phyloP scores from a whole-genome alignment of 805 yeast genomes.

The Ogataea nitratoaversa region DNA sequence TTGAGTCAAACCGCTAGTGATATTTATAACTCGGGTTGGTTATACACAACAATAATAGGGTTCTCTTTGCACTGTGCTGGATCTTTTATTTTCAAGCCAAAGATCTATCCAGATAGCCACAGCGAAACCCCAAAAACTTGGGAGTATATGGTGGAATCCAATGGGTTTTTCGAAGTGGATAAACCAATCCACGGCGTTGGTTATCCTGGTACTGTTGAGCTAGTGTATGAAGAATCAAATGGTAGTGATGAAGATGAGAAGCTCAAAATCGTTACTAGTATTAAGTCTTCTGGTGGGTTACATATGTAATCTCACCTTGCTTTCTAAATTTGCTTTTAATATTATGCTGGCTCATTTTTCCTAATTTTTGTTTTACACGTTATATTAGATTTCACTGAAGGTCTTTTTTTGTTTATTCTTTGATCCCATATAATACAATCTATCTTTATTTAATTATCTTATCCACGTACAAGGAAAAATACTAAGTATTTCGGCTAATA shows the following conservation, averaged over 20 bases:
- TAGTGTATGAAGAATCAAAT: conserved; percentile 5
- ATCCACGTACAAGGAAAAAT: no score
- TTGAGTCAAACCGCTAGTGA: conserved; percentile 15
- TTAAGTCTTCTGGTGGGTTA: conserved; percentile 15
- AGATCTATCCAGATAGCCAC: conserved; percentile 18
- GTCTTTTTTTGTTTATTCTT: background rate
- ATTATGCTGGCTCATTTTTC: background rate
- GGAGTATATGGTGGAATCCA: conserved; percentile 18
- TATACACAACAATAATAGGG: conserved; percentile 17
- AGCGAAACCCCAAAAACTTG: conserved; percentile 18
- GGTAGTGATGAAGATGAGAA: conserved; percentile 9
- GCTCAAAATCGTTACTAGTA: conserved; percentile 12
- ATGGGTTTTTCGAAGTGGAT: conserved; percentile 26
- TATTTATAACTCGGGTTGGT: conserved; percentile 24
- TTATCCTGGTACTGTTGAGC: conserved; percentile 14
- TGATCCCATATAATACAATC: no score
- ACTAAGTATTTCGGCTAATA: background rate
- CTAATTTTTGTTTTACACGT: background rate
- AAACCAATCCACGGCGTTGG: conserved; percentile 24
- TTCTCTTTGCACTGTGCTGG: conserved; percentile 11
- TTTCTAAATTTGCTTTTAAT: background rate
- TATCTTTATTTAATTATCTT: no score
- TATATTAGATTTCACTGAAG: background rate
- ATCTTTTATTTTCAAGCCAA: conserved; percentile 17
- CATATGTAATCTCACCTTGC: conserved; percentile 6